These are phyloP conservation scores for Penium margaritaceum DNA, from an alignment of 139 green algal species.

Conservation along the genomic window DNA sequence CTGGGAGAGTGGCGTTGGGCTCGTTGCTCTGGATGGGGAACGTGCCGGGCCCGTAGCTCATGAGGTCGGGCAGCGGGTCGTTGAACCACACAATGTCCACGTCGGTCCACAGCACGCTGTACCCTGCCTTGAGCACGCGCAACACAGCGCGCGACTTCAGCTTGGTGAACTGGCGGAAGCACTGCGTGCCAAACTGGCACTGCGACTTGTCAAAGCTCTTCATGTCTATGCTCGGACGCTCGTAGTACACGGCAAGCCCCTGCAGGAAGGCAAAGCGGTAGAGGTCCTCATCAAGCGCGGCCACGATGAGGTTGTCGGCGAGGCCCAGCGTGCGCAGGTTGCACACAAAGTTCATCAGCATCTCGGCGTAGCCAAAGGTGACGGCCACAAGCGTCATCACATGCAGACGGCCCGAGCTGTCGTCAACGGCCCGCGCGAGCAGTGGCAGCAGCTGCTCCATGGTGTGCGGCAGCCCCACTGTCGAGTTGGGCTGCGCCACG, in stretches of 20 bases:
- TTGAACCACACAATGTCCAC: slow-evolving; percentile 37
- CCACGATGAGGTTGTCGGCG: slow-evolving; percentile 22
- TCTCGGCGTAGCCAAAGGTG: slow-evolving; percentile 25
- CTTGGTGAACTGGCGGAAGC: slow-evolving; percentile 42
- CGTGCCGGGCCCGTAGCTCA: slow-evolving; percentile 19
- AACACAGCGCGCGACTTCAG: slow-evolving; percentile 33
- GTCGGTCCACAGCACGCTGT: slow-evolving; percentile 31
- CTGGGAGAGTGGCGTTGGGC: slow-evolving; percentile 21
- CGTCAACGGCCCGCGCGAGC: not conserved
- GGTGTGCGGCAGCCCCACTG: slow-evolving; percentile 20
- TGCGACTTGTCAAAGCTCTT: slow-evolving; percentile 3
- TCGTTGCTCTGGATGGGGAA: slow-evolving; percentile 41
- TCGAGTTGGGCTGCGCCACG: not conserved
- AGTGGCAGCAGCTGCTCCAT: slow-evolving; percentile 21
- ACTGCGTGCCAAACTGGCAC: slow-evolving; percentile 35
- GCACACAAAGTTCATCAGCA: slow-evolving; percentile 42
- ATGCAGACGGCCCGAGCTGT: not conserved
- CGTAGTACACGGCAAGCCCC: slow-evolving; percentile 34
- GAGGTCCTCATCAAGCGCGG: slow-evolving; percentile 26
- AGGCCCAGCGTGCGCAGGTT: slow-evolving; percentile 18
- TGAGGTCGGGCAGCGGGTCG: slow-evolving; percentile 22
- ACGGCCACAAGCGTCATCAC: slow-evolving; percentile 36
- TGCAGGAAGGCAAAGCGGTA: slow-evolving; percentile 38
- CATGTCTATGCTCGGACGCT: not conserved
- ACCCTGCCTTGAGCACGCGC: slow-evolving; percentile 21